These are phyloP conservation scores for Mycena polygramma DNA, from an alignment of 768 basidiomycete species.

Conservation along the genomic window DNA sequence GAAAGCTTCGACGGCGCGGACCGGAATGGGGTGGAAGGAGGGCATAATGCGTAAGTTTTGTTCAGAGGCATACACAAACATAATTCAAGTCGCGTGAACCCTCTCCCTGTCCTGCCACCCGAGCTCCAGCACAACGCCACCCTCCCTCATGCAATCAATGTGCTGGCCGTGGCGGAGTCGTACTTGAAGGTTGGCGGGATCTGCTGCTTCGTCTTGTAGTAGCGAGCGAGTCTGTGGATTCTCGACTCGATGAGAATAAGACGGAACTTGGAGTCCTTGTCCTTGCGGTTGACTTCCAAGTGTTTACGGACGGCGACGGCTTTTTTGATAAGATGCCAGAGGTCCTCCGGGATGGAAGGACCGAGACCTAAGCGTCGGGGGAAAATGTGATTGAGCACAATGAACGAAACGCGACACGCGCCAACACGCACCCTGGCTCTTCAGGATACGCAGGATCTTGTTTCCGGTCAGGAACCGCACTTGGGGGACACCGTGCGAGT, in stretches of 20 bases:
- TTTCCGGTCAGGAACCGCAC: constrained; percentile 99
- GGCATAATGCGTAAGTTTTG: constrained; percentile 38
- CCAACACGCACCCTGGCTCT: constrained; percentile 82
- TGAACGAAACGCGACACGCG: not conserved
- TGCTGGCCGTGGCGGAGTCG: constrained; percentile 95
- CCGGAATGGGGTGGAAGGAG: constrained; percentile 4
- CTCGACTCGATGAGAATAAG: constrained; percentile 99
- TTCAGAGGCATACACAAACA: constrained; percentile 38
- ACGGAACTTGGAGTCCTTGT: constrained; percentile 97
- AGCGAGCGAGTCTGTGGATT: constrained; percentile 96
- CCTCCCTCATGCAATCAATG: constrained; percentile 78
- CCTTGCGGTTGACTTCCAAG: constrained; percentile 97
- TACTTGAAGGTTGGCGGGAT: constrained; percentile 99
- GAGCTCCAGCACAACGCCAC: constrained; percentile 10
- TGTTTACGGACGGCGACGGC: constrained; percentile 99
- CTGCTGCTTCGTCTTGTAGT: constrained; percentile 99
- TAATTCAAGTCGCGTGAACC: constrained; percentile 32
- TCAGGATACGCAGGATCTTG: constrained; percentile 99
- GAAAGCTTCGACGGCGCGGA: not conserved
- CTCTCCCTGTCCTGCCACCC: constrained; percentile 23
- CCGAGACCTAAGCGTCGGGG: constrained; percentile 79
- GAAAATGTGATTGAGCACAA: constrained; percentile 45
- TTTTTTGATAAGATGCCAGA: constrained; percentile 99
- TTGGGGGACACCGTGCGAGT: constrained; percentile 98
- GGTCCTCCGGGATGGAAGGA: constrained; percentile 98